Evolutionary conservation across 306 rosid species (phyloP), one percentile per base, ranked within the genome.

Genomic region (Vicia faba): DNA sequence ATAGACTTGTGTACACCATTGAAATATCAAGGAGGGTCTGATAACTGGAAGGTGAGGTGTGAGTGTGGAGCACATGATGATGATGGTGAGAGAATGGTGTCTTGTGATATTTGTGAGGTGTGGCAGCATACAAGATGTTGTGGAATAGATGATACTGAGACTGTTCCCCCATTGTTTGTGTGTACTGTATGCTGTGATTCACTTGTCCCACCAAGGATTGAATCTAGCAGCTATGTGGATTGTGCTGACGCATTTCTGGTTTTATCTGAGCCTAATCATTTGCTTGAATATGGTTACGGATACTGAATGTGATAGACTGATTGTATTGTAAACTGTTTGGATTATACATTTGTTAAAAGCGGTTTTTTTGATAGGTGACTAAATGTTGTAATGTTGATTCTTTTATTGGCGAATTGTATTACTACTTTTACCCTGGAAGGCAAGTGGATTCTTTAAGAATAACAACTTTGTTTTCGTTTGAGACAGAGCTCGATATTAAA

Each of bases 31-130:
- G 95, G 92, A 9, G 96, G 89, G 8, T 61, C 83, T 1, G 91
- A 89, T 28, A 84, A 78, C 8, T 87, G 95, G 96, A 80, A 73
- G 78, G 98, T 89, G 77, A 75, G 77, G 25, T 89, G 98, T 61
- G 91, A 75, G 23, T 92, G 98, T 60, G 98, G 98, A 7, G 95
- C 98, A 4, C 75, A 74, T 11, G 96, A 87, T 54, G 98, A 92
- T 61, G 96, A 89, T 46, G 98, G 98, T 3, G 96, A 92, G 77
- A 83, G 95, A 60, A 92, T 92, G 96, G 92, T 92, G 63, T 82
- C 90, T 7, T 92, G 98, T 31, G 96, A 89, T 60, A 84, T 89
- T 45, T 92, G 98, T 44, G 92, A 87, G 70, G 88, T 87, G 20
- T 92, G 98, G 98, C 91, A 87, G 78, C 93, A 89, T 75, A 89